Evolutionary conservation across 192 early-diverging fungal species (phyloP).

Genomic region (Borealophlyctis nickersoniae): DNA sequence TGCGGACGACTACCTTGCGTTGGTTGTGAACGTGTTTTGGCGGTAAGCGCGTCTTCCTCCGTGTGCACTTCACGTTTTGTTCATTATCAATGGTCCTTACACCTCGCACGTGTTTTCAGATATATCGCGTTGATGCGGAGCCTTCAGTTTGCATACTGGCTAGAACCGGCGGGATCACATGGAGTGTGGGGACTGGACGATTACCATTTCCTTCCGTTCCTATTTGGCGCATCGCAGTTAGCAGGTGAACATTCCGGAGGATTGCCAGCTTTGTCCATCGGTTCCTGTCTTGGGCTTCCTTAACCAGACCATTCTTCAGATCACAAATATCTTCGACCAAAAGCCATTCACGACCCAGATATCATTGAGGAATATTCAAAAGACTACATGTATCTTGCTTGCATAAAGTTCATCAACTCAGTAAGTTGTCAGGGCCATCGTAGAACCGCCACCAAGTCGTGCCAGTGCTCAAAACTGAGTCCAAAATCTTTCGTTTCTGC

Average conservation of each 20-base stretch:
- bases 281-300: conserved; percentile 5
- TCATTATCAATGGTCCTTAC: too few relatives aligned
- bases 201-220: conserved; percentile 93
- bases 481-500: too few relatives aligned
- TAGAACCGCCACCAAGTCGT: too few relatives aligned
- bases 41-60: not conserved
- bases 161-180: conserved; percentile 96
- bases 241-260: conserved; percentile 44
- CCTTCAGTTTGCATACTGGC: conserved; percentile 87
- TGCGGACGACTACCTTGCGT: conserved; percentile 66
- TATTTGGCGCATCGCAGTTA: conserved; percentile 88
- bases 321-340: conserved; percentile 89
- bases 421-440: too few relatives aligned
- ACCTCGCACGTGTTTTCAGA: conserved; percentile 23
- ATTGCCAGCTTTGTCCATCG: not conserved
- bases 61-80: not conserved
- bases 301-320: conserved; percentile 33
- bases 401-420: conserved; percentile 89
- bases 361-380: conserved; percentile 84
- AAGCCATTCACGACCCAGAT: conserved; percentile 88
- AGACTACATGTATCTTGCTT: conserved; percentile 94
- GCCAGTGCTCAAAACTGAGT: too few relatives aligned
- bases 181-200: conserved; percentile 99
- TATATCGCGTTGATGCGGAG: conserved; percentile 88
- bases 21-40: conserved; percentile 63